Percentiles rank a stretch among this genome's conserved stretches.
Conservation (phyloP, 208 protist genomes). For the Leishmania tropica region DNA sequence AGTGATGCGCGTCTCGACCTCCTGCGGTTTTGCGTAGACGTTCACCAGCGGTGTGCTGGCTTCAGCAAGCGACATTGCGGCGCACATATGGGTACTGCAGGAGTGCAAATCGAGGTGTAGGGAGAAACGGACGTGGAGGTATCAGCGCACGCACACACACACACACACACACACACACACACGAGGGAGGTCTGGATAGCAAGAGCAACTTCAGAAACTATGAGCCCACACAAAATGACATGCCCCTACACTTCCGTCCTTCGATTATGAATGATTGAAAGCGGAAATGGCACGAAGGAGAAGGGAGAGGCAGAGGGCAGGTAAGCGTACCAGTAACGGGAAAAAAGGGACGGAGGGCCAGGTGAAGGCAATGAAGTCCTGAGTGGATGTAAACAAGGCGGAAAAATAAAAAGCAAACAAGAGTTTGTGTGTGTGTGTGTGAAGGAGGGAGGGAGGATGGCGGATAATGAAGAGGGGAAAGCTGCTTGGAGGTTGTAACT, state of each 20-base stretch:
- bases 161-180: background rate
- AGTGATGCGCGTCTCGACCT: background rate
- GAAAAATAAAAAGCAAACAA: background rate
- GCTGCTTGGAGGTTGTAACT: background rate
- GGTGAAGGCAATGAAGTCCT: background rate
- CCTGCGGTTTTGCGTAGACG: conserved; percentile 6
- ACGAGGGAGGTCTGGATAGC: background rate
- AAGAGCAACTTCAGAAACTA: background rate
- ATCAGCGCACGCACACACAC: too few relatives aligned
- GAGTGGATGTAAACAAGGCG: background rate
- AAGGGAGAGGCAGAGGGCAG: background rate
- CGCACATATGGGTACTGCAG: conserved; percentile 15
- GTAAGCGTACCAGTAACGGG: background rate
- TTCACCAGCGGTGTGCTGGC: conserved; percentile 12
- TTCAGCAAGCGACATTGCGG: background rate
- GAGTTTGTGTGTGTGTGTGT: background rate
- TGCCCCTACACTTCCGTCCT: background rate
- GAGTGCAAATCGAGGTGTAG: background rate
- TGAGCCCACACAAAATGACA: background rate
- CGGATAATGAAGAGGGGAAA: conserved; percentile 18
- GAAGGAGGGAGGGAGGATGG: background rate
- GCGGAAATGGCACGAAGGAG: background rate
- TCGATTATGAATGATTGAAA: background rate
- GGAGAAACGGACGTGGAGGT: background rate
- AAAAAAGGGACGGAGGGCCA: background rate